phyloP scores from a whole-genome alignment of 352 stramenopile genomes.

The Pythium periplocum region DNA sequence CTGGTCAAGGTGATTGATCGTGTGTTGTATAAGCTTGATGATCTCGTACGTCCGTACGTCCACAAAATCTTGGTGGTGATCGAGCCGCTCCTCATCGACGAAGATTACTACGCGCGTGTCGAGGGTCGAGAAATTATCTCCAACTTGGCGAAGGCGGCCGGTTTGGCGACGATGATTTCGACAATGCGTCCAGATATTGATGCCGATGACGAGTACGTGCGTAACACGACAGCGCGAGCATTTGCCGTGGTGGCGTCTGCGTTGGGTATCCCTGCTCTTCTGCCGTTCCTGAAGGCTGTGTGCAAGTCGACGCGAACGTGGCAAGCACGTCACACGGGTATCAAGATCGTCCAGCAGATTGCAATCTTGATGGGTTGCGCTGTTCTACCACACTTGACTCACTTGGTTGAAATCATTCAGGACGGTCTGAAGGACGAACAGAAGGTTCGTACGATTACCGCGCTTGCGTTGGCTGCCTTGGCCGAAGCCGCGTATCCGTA shows the following conservation, averaged over 20 bases:
- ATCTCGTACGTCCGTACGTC: conserved; percentile 98
- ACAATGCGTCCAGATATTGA: conserved; percentile 99
- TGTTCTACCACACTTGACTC: conserved; percentile 96
- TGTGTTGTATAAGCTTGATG: conserved; percentile 98
- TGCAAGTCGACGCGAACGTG: conserved; percentile 98
- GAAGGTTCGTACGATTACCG: conserved; percentile 98
- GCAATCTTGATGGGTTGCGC: conserved; percentile 98
- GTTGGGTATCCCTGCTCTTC: conserved; percentile 94
- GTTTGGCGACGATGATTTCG: conserved; percentile 99
- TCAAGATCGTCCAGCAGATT: conserved; percentile 99
- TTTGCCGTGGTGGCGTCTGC: conserved; percentile 99
- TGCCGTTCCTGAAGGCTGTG: conserved; percentile 99
- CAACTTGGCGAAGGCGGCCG: conserved; percentile 98
- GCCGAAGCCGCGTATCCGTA: conserved; percentile 98
- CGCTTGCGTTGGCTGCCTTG: conserved; percentile 95
- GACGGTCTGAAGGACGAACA: conserved; percentile 97
- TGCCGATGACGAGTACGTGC: conserved; percentile 98
- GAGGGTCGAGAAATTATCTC: conserved; percentile 99
- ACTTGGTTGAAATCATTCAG: conserved; percentile 98
- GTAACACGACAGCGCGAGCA: conserved; percentile 97
- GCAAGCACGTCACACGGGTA: conserved; percentile 98
- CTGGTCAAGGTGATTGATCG: conserved; percentile 99
- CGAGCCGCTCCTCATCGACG: conserved; percentile 98
- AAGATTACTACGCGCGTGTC: conserved; percentile 99
- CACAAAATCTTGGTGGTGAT: conserved; percentile 99